Conservation (phyloP, 2,329 filamentous ascomycete species). For the Aspergillus luchuensis region DNA sequence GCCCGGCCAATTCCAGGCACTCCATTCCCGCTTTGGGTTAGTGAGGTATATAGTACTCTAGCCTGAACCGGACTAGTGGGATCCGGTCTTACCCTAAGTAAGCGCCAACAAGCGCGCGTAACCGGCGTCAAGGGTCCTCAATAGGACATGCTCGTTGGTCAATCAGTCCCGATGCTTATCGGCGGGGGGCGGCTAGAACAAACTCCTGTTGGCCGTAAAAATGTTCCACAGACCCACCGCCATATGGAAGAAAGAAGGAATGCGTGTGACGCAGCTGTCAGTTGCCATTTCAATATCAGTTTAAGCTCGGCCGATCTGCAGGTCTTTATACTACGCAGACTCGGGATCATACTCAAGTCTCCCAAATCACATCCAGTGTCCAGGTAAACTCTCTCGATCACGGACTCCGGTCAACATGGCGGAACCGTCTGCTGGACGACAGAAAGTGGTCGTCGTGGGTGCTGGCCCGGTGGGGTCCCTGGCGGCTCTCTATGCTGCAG, state of each 20-base stretch:
- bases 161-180: background rate
- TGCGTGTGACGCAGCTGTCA: conserved; percentile 2
- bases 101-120: background rate
- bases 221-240: background rate
- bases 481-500: conserved; percentile 88
- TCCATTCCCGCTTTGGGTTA: background rate
- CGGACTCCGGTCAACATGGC: conserved; percentile 15
- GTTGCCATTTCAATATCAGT: background rate
- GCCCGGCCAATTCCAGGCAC: conserved; percentile 6
- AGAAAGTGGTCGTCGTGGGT: conserved; percentile 82
- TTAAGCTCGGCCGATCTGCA: background rate
- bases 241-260: background rate
- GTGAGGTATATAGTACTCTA: background rate
- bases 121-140: background rate
- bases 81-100: background rate
- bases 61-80: conserved; percentile 5
- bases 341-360: background rate
- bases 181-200: background rate
- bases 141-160: background rate
- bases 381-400: background rate
- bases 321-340: background rate
- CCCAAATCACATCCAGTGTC: background rate
- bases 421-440: conserved; percentile 30
- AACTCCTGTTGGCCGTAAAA: background rate
- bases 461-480: conserved; percentile 92